Base-by-base conservation (phyloP, 768 basidiomycete species). In the Kwoniella pini region DNA sequence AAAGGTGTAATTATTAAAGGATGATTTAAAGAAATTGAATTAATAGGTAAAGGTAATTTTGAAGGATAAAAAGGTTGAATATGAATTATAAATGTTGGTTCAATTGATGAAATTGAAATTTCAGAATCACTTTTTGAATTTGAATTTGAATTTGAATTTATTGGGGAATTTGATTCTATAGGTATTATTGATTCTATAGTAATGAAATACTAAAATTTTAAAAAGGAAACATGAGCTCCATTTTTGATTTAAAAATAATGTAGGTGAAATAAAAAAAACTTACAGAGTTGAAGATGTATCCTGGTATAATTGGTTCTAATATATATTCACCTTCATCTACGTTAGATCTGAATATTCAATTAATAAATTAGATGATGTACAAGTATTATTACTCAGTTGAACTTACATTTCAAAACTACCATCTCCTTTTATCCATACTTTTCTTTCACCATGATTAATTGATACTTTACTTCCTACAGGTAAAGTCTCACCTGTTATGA, bases 361-460 rank as follows among this genome's bases (percentile, higher is more conserved):
- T n/a, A n/a, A n/a, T n/a, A n/a, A n/a, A n/a, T n/a, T n/a, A n/a
- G n/a, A n/a, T n/a, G n/a, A n/a, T n/a, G n/a, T n/a, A n/a, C n/a
- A n/a, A n/a, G n/a, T n/a, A n/a, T n/a, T n/a, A n/a, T n/a, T n/a
- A n/a, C n/a, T n/a, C n/a, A n/a, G n/a, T n/a, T n/a, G n/a, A n/a
- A 63, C 72, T 48, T 39, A 74, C 73, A 78, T 24, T 11, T 65
- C 65, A 48, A 78, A 78, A 17, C 63, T 56, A 12, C 76, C 76
- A 57, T 76, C 74, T 42, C 59, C 51, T 21, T 61, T 56, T 33
- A 78, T 62, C 33, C 68, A 70, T 17, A 68, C 62, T 22, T 45
- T 51, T 22, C 51, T 57, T 7, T 61, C 54, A 7, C 70, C 68
- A 46, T 71, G 45, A 56, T 71, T 60, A 1, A 71, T 42, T n/a